Percentiles rank a stretch among this genome's conserved stretches.
Conservation (phyloP, 495 filamentous ascomycete species). For the Daldinia caldariorum region DNA sequence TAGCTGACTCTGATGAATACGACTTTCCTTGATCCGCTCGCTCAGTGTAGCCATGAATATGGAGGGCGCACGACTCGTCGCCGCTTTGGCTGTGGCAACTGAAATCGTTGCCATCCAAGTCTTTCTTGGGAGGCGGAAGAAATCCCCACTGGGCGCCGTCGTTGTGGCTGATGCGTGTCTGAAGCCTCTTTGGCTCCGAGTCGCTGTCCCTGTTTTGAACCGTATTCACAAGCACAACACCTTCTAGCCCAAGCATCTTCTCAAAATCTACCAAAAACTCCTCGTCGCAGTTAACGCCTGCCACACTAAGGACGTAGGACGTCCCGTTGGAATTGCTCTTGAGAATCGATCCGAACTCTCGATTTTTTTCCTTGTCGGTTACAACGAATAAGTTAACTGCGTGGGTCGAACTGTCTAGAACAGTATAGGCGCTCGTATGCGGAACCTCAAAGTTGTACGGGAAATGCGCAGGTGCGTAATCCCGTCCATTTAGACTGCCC, state of each 20-base stretch:
- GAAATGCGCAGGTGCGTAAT: constrained; percentile 85
- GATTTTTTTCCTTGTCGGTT: constrained; percentile 66
- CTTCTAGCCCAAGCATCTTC: constrained; percentile 90
- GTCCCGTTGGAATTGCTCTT: constrained; percentile 99
- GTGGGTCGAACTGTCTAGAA: constrained; percentile 91
- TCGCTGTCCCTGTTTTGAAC: constrained; percentile 76
- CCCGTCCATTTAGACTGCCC: constrained; percentile 82
- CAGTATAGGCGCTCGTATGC: constrained; percentile 85
- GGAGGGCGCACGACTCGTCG: constrained; percentile 77
- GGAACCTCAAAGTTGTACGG: constrained; percentile 79
- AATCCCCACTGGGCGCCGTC: constrained; percentile 88
- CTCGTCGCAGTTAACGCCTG: constrained; percentile 78
- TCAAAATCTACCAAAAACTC: constrained; percentile 92
- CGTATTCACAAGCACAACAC: constrained; percentile 85
- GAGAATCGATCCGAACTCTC: constrained; percentile 83
- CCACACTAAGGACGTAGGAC: constrained; percentile 83
- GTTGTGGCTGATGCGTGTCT: constrained; percentile 93
- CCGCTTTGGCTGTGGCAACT: constrained; percentile 67
- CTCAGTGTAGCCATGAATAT: constrained; percentile 95
- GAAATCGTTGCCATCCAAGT: constrained; percentile 75
- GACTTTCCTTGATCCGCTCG: constrained; percentile 79
- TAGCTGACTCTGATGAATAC: constrained; percentile 85
- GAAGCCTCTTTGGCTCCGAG: constrained; percentile 78
- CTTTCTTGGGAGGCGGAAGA: constrained; percentile 71
- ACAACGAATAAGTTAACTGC: constrained; percentile 92